Evolutionary conservation across 2,329 filamentous ascomycete genomes (phyloP).

Genomic region (Chaetoscypha palmicola): DNA sequence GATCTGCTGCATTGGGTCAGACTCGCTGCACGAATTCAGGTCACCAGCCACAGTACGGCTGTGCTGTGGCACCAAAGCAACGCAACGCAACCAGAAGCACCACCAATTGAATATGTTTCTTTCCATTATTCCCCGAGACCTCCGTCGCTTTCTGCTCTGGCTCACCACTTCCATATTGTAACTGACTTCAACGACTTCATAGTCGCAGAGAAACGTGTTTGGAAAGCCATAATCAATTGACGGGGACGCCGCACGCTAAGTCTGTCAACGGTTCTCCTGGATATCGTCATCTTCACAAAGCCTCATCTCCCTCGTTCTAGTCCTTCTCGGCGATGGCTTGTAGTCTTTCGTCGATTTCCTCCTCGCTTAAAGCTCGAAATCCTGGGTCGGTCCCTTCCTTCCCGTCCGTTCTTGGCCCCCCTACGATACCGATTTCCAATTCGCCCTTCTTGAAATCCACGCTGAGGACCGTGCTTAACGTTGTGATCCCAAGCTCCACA

Average conservation of each 20-base stretch:
- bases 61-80: no score
- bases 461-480: slow-evolving; percentile 90
- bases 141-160: no score
- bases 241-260: slow-evolving; percentile 3
- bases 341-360: slow-evolving; percentile 96
- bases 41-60: slow-evolving; percentile 1
- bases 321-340: slow-evolving; percentile 99
- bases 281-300: background rate
- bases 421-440: slow-evolving; percentile 95
- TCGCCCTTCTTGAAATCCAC: slow-evolving; percentile 99
- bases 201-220: no score
- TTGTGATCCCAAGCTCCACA: slow-evolving; percentile 91
- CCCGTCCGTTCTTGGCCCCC: slow-evolving; percentile 75
- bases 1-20: background rate
- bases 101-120: no score
- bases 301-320: slow-evolving; percentile 46
- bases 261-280: background rate
- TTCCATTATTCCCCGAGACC: no score
- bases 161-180: no score
- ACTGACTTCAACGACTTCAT: no score
- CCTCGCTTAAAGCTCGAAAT: slow-evolving; percentile 88
- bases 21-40: background rate
- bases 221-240: slow-evolving; percentile 1
- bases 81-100: no score
- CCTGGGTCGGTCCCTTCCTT: slow-evolving; percentile 70